Evolutionary conservation across 352 stramenopile genomes (phyloP).

Genomic region (Phytophthora uliginosa): DNA sequence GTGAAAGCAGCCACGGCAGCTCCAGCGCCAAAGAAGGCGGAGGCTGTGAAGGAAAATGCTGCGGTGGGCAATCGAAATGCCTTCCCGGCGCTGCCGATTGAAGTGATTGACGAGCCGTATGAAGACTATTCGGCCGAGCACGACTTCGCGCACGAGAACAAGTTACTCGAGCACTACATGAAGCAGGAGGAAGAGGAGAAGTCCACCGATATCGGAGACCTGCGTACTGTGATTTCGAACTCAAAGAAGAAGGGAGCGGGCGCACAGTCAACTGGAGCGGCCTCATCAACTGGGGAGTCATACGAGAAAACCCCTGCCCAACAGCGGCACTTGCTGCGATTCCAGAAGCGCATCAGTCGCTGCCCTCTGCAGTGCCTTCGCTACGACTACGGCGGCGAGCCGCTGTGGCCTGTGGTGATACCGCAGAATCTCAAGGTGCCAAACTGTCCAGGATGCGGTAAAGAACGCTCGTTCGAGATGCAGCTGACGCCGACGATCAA

Average conservation of each 20-base stretch:
- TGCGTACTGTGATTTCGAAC: conserved; percentile 68
- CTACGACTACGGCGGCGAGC: conserved; percentile 89
- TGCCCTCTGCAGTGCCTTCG: conserved; percentile 83
- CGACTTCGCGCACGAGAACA: conserved; percentile 79
- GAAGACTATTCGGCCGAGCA: conserved; percentile 73
- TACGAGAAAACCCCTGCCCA: conserved; percentile 85
- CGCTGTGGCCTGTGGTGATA: conserved; percentile 75
- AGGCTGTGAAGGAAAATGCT: conserved; percentile 4
- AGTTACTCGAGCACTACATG: conserved; percentile 84
- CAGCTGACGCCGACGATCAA: conserved; percentile 88
- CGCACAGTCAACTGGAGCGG: conserved; percentile 14
- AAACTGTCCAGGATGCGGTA: conserved; percentile 60
- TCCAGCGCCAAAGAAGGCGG: conserved; percentile 9
- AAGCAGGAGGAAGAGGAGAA: conserved; percentile 86
- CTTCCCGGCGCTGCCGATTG: conserved; percentile 72
- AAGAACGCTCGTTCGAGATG: conserved; percentile 82
- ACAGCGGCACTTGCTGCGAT: conserved; percentile 85
- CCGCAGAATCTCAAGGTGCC: conserved; percentile 63
- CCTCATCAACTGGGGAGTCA: conserved; percentile 57
- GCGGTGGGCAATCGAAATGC: conserved; percentile 24
- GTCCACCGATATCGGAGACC: conserved; percentile 63
- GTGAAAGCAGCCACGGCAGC: conserved; percentile 12
- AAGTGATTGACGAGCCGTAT: conserved; percentile 84
- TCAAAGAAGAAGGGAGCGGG: conserved; percentile 53
- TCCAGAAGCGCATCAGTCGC: conserved; percentile 87